phyloP scores from a whole-genome alignment of 2,329 filamentous ascomycete species.

The Arthrobotrys entomopaga region DNA sequence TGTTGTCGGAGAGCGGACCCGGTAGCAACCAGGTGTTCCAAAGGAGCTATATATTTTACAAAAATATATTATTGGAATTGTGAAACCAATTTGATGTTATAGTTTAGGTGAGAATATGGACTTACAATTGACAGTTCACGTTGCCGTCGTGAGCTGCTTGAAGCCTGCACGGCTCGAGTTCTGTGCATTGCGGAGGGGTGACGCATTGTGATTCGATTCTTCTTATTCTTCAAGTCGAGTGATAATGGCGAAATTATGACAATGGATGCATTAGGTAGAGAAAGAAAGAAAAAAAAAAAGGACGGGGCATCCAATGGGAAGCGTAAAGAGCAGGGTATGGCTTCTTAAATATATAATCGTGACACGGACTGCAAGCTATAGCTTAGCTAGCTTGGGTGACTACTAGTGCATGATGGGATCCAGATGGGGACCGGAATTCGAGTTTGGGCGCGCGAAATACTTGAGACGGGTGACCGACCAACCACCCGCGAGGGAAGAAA shows the following conservation, averaged over 20 bases:
- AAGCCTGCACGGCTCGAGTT: constrained; percentile 15
- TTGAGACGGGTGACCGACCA: constrained; percentile 36
- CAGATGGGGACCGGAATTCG: not conserved
- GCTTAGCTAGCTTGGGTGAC: constrained; percentile 1
- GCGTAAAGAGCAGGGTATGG: constrained; percentile 7
- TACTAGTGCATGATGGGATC: constrained; percentile 6
- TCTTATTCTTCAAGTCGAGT: not conserved
- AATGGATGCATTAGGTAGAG: constrained; percentile 29
- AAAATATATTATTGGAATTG: not conserved
- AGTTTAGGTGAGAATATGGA: not conserved
- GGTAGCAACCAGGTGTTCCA: constrained; percentile 53
- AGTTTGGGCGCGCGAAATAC: constrained; percentile 8
- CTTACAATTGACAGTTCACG: constrained; percentile 53
- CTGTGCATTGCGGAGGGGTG: constrained; percentile 27
- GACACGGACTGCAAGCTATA: not conserved
- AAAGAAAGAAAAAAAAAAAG: constrained; percentile 1
- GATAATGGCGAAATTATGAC: constrained; percentile 17
- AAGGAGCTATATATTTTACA: constrained; percentile 23
- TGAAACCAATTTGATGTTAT: not conserved
- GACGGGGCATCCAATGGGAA: constrained; percentile 19
- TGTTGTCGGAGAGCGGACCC: constrained; percentile 46
- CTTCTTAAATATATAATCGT: constrained; percentile 25
- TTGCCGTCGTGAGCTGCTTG: not conserved
- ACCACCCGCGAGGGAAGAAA: constrained; percentile 41
- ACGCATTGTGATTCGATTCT: constrained; percentile 24